A percentile compares a stretch with the other conserved stretches of the same genome.
phyloP scores from a whole-genome alignment of 2,329 filamentous ascomycete species.

The Fusarium denticulatum region DNA sequence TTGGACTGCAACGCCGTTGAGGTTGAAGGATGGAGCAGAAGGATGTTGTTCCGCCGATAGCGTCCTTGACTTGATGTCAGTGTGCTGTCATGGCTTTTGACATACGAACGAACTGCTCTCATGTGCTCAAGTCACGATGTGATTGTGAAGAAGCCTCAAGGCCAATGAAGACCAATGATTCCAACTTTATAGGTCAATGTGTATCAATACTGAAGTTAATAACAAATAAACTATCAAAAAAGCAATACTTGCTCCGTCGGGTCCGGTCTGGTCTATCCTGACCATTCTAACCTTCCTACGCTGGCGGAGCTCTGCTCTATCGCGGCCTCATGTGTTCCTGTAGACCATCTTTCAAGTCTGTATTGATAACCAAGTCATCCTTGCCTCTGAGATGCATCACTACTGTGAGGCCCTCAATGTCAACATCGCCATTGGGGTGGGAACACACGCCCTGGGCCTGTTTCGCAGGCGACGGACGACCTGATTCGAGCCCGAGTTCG shows the following conservation, averaged over 20 bases:
- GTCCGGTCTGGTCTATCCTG: not conserved
- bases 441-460: constrained; percentile 30
- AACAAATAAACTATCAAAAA: not conserved
- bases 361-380: constrained; percentile 63
- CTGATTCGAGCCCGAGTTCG: constrained; percentile 53
- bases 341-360: constrained; percentile 53
- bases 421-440: constrained; percentile 50
- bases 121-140: not conserved
- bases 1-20: constrained; percentile 21
- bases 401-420: constrained; percentile 61
- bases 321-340: constrained; percentile 23
- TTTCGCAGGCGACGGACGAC: constrained; percentile 27
- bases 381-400: constrained; percentile 60
- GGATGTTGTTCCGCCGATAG: not conserved
- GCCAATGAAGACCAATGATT: not conserved
- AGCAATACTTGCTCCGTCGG: not conserved
- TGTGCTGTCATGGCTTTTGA: not conserved
- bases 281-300: not conserved
- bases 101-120: not conserved
- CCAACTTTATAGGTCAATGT: not conserved
- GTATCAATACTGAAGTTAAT: constrained; percentile 1
- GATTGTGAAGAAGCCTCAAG: not conserved
- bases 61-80: not conserved
- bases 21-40: not conserved
- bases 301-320: not conserved